A percentile compares a stretch with the other conserved stretches of the same genome.
Conservation (phyloP, 441 rosid species). For the Erodium trifolium region DNA sequence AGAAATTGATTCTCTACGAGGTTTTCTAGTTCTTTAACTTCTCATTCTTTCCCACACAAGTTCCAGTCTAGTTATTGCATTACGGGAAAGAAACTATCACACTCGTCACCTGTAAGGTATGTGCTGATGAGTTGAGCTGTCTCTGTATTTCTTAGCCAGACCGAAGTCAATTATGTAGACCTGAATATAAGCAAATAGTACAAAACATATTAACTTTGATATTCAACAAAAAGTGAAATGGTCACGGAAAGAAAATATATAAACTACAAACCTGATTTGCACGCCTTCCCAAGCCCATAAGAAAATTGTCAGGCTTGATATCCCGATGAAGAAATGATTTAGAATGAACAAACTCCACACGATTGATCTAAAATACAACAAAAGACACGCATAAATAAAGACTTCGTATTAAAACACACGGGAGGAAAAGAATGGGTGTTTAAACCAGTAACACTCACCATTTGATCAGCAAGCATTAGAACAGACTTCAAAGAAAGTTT, state of each 20-base stretch:
- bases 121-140: constrained; percentile 81
- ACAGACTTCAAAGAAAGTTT: constrained; percentile 19
- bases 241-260: neutral
- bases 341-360: constrained; percentile 86
- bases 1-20: no score
- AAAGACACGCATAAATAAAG: neutral
- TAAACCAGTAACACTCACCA: constrained; percentile 15
- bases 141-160: constrained; percentile 92
- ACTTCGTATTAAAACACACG: constrained; percentile 10
- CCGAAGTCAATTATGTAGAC: constrained; percentile 95
- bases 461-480: constrained; percentile 16
- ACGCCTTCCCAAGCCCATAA: constrained; percentile 98
- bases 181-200: constrained; percentile 28
- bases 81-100: neutral
- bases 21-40: no score
- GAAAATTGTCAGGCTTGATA: constrained; percentile 96
- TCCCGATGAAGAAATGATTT: constrained; percentile 97
- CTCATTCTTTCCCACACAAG: neutral
- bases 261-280: constrained; percentile 68
- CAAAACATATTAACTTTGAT: constrained; percentile 6
- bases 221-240: neutral
- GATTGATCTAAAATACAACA: constrained; percentile 57
- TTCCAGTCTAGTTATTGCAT: neutral
- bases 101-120: constrained; percentile 77
- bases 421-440: neutral